Percentiles rank a stretch among this genome's conserved stretches.
Conservation (phyloP, 805 yeast species). For the Yamadazyma ubonensis region DNA sequence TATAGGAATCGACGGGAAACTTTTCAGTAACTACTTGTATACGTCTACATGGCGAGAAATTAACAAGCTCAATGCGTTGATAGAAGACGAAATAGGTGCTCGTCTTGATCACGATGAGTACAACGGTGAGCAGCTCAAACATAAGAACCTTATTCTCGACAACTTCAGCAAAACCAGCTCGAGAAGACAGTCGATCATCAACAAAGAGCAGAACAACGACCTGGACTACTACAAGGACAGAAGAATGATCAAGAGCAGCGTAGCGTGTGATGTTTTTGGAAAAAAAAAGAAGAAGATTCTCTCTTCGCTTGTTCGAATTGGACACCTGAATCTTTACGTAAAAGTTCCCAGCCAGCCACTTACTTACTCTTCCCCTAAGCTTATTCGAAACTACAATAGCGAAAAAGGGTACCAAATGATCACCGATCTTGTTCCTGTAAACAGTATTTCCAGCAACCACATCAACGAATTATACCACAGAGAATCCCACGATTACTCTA, state of each 20-base stretch:
- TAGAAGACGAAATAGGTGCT: conserved; percentile 39
- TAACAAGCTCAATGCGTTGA: conserved; percentile 24
- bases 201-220: conserved; percentile 15
- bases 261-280: conserved; percentile 25
- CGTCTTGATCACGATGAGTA: conserved; percentile 27
- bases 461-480: conserved; percentile 34
- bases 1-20: conserved; percentile 36
- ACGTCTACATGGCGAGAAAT: conserved; percentile 35
- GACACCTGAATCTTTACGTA: conserved; percentile 32
- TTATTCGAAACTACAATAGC: conserved; percentile 37
- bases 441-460: conserved; percentile 19
- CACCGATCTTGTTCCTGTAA: conserved; percentile 18
- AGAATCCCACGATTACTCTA: conserved; percentile 20
- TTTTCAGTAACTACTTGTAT: conserved; percentile 25
- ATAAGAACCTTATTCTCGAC: conserved; percentile 27
- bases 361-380: conserved; percentile 37
- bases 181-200: conserved; percentile 7
- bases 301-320: conserved; percentile 32
- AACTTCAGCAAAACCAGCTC: conserved; percentile 9
- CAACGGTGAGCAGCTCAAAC: conserved; percentile 29
- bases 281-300: conserved; percentile 39
- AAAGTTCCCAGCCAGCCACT: conserved; percentile 34
- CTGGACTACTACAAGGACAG: conserved; percentile 18
- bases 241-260: conserved; percentile 29
- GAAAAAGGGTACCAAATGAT: conserved; percentile 12